A percentile compares a stretch with the other conserved stretches of the same genome.
Conservation (phyloP, 2,329 filamentous ascomycete genomes). For the Epicoccum sorghinum region DNA sequence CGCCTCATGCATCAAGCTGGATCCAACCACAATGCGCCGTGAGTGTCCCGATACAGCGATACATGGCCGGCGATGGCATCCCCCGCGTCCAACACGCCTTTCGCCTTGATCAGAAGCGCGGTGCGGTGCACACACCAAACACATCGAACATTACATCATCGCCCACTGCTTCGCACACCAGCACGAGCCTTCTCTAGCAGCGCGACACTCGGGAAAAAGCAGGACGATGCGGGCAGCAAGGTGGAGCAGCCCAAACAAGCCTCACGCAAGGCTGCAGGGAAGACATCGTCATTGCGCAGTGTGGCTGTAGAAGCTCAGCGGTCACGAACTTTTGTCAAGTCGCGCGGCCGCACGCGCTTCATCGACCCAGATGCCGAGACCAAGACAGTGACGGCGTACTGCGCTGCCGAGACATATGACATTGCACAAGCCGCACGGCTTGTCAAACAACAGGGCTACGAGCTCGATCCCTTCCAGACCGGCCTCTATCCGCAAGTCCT, state of each 20-base stretch:
- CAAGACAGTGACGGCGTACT: slow-evolving; percentile 67
- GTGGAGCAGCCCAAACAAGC: slow-evolving; percentile 29
- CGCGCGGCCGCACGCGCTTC: slow-evolving; percentile 51
- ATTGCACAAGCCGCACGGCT: slow-evolving; percentile 63
- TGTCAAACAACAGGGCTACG: slow-evolving; percentile 63
- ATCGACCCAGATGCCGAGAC: slow-evolving; percentile 55
- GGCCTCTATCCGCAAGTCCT: slow-evolving; percentile 70
- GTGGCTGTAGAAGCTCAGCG: slow-evolving; percentile 85
- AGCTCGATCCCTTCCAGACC: slow-evolving; percentile 67
- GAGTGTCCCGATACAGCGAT: neutral
- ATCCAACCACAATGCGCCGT: slow-evolving; percentile 1
- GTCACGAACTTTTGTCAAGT: slow-evolving; percentile 60
- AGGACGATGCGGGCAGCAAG: slow-evolving; percentile 19
- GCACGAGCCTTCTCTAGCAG: slow-evolving; percentile 28
- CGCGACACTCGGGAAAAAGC: slow-evolving; percentile 23
- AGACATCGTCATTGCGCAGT: slow-evolving; percentile 71
- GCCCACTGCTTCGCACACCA: slow-evolving; percentile 4
- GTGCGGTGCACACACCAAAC: slow-evolving; percentile 12
- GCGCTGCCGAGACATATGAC: slow-evolving; percentile 71
- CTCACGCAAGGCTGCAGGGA: slow-evolving; percentile 37
- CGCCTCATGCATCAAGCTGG: slow-evolving; percentile 3
- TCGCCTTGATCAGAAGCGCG: slow-evolving; percentile 2
- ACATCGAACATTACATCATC: slow-evolving; percentile 10
- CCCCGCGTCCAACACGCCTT: slow-evolving; percentile 1
- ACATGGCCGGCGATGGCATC: slow-evolving; percentile 9